Evolutionary conservation across 495 filamentous ascomycete species (phyloP).

Genomic region (Hypoxylon fuscum): DNA sequence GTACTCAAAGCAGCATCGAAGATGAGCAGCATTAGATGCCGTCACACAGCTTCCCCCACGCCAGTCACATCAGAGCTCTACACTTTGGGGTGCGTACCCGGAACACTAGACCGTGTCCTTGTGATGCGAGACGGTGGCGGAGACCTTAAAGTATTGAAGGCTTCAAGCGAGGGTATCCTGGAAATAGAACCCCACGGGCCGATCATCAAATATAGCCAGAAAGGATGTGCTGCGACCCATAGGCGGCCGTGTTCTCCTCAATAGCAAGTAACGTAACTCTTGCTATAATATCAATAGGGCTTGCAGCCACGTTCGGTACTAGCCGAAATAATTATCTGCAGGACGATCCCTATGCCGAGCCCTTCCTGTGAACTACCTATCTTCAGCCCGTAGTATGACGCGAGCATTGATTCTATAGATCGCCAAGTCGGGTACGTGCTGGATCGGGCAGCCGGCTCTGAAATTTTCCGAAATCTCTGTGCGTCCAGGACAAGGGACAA

Average conservation of each 20-base stretch:
- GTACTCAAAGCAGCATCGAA: no score
- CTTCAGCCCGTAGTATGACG: not conserved
- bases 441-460: slow-evolving; percentile 12
- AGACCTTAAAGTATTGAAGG: not conserved
- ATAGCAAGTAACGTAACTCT: not conserved
- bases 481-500: not conserved
- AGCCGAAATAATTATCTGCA: slow-evolving; percentile 19
- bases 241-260: not conserved
- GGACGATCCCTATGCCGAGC: not conserved
- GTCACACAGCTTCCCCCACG: not conserved
- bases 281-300: slow-evolving; percentile 28
- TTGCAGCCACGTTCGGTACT: slow-evolving; percentile 27
- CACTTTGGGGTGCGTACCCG: slow-evolving; percentile 20
- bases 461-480: slow-evolving; percentile 27
- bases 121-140: slow-evolving; percentile 10
- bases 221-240: slow-evolving; percentile 11
- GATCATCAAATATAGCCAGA: slow-evolving; percentile 20
- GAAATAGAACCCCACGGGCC: not conserved
- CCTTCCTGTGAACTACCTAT: not conserved
- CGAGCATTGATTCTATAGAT: not conserved
- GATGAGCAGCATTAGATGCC: not conserved
- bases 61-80: slow-evolving; percentile 9
- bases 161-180: not conserved
- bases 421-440: slow-evolving; percentile 33
- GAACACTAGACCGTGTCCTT: slow-evolving; percentile 27